Conservation (phyloP, 148 eudicot species). For the Pharnaceum exiguum region DNA sequence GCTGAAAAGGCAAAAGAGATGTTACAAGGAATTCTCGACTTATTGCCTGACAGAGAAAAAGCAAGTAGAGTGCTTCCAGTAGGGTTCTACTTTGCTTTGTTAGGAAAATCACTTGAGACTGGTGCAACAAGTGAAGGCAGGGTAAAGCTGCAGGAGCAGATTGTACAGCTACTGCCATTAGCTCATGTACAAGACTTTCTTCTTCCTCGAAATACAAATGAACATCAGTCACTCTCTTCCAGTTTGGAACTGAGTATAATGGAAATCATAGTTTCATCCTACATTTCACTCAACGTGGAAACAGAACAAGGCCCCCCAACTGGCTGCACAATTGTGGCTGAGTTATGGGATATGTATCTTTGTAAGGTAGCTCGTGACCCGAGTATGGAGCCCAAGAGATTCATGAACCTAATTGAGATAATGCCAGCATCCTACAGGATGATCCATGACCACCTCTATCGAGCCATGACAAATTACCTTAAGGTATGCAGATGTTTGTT, state of each 20-base stretch:
- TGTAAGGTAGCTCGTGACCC: conserved; percentile 42
- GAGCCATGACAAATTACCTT: conserved; percentile 52
- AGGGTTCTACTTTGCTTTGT: conserved; percentile 74
- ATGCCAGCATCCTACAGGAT: conserved; percentile 61
- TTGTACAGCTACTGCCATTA: conserved; percentile 48
- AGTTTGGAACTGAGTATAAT: conserved; percentile 44
- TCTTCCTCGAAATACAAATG: conserved; percentile 18
- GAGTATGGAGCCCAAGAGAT: conserved; percentile 34
- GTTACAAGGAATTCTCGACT: conserved; percentile 51
- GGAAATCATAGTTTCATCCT: conserved; percentile 54
- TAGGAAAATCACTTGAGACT: conserved; percentile 50
- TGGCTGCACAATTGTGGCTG: conserved; percentile 50
- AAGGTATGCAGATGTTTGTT: conserved; percentile 32
- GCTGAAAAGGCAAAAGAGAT: conserved; percentile 17
- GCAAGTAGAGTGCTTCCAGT: conserved; percentile 55
- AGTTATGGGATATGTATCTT: conserved; percentile 78
- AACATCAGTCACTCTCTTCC: conserved; percentile 25
- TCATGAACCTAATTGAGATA: conserved; percentile 58
- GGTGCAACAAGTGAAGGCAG: conserved; percentile 29
- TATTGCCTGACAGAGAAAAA: conserved; percentile 51
- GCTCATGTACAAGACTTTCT: conserved; percentile 77
- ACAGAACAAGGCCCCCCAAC: conserved; percentile 26
- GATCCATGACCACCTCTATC: conserved; percentile 75
- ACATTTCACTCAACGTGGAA: conserved; percentile 37
- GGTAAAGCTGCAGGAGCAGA: conserved; percentile 47